Percentiles rank a stretch among this genome's conserved stretches.
phyloP scores from a whole-genome alignment of 176 grass and related monocot species.

The Cenchrus americanus region DNA sequence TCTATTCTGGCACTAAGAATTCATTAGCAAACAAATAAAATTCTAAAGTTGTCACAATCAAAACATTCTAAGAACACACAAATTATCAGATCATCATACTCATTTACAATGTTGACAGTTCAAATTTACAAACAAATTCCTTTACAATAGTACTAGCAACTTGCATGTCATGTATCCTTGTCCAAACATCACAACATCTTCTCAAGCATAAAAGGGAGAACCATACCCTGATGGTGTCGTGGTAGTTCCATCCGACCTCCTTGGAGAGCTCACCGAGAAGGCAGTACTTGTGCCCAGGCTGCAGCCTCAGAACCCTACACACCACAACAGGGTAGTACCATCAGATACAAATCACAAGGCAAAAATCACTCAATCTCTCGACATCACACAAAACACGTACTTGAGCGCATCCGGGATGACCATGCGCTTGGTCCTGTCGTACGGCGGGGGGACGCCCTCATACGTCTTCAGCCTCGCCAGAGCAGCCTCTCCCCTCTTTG shows the following conservation, averaged over 20 bases:
- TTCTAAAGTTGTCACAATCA: too few relatives aligned
- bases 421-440: conserved; percentile 85
- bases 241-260: conserved; percentile 92
- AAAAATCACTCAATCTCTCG: background rate
- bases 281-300: conserved; percentile 91
- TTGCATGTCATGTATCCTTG: too few relatives aligned
- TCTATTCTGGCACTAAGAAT: background rate
- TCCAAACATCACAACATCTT: background rate
- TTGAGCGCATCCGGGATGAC: conserved; percentile 96
- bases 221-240: conserved; percentile 78
- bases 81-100: background rate
- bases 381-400: conserved; percentile 38
- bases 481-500: conserved; percentile 83
- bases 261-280: conserved; percentile 82
- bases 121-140: background rate
- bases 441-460: conserved; percentile 90
- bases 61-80: too few relatives aligned
- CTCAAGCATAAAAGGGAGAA: background rate
- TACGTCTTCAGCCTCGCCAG: conserved; percentile 86
- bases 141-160: background rate
- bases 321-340: background rate
- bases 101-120: background rate
- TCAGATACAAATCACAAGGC: background rate
- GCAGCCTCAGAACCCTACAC: conserved; percentile 86
- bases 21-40: too few relatives aligned